Base-by-base conservation (phyloP, 139 green algal species). In the Picocystis salinarum region DNA sequence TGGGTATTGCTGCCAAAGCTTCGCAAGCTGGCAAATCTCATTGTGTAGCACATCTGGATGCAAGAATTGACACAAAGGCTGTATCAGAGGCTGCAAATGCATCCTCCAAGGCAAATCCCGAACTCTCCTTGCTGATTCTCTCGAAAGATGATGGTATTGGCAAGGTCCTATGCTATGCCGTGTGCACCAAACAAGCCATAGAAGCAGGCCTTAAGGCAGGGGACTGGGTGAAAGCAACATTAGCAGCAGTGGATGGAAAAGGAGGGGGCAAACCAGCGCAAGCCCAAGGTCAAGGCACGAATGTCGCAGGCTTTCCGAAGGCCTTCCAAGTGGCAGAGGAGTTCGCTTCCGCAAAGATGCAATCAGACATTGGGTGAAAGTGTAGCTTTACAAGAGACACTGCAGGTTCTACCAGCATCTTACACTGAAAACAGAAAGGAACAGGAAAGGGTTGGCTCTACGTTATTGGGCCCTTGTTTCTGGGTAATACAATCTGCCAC, bases 191-290 rank as follows among this genome's bases (percentile, higher is more conserved):
- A 15, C 63, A 57, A 0, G 27, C 76, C 2, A 45, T 39, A 7
- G 45, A 42, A 40, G 71, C 69, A 55, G 63, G 48, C 13, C 49
- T 95, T 28, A 64, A 73, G 23, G 78, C 77, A 3, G 64, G 68
- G n/a, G 70, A 77, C 28, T 94, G 79, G 74, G 55, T 86, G 13
- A 63, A 52, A 27, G 54, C 39, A 23, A 56, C 36, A 31, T 65
- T 85, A 18, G 39, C 30, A 2, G 48, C 59, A 17, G 40, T 94
- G 31, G 80, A 71, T 4, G 86, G 86, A 45, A 95, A 95, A 66
- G 86, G 86, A 28, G 86, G 86, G 45, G 82, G 82, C 54, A 89
- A 85, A 64, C 62, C 76, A 4, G 68, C 23, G n/a, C 15, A 23
- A 12, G 44, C 44, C 17, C 44, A 51, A 22, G n/a, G n/a, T n/a